These are phyloP conservation scores for Austropuccinia psidii DNA, from an alignment of 1,284 basidiomycete genomes.

Conservation along the genomic window DNA sequence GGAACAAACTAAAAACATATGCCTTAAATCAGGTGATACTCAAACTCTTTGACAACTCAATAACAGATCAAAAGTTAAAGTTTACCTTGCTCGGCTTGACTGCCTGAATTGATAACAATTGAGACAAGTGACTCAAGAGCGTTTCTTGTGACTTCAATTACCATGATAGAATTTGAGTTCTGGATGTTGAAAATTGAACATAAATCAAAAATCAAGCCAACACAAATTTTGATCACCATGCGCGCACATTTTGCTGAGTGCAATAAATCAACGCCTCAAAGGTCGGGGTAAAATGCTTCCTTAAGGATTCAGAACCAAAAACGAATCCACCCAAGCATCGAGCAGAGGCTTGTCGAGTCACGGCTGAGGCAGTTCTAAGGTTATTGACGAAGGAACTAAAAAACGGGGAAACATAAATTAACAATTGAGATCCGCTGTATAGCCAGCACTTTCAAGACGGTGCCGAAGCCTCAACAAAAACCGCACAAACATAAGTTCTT, in stretches of 20 bases:
- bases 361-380: neutral
- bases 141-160: conserved; percentile 42
- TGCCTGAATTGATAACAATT: conserved; percentile 18
- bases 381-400: conserved; percentile 1
- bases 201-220: conserved; percentile 24
- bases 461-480: neutral
- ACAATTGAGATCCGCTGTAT: neutral
- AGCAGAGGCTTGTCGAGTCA: conserved; percentile 24
- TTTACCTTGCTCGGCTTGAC: neutral
- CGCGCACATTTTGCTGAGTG: conserved; percentile 3
- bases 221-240: conserved; percentile 11
- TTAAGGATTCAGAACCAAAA: neutral
- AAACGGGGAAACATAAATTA: neutral
- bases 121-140: conserved; percentile 40
- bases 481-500: conserved; percentile 13
- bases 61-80: neutral
- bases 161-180: conserved; percentile 30
- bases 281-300: neutral
- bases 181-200: conserved; percentile 3
- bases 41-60: too few relatives aligned
- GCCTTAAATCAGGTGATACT: conserved; percentile 24
- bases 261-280: neutral
- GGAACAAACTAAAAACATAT: conserved; percentile 38
- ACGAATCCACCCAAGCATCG: conserved; percentile 25
- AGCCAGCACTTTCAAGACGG: neutral